phyloP scores from a whole-genome alignment of 2,329 filamentous ascomycete species.

The Talaromyces sp. region DNA sequence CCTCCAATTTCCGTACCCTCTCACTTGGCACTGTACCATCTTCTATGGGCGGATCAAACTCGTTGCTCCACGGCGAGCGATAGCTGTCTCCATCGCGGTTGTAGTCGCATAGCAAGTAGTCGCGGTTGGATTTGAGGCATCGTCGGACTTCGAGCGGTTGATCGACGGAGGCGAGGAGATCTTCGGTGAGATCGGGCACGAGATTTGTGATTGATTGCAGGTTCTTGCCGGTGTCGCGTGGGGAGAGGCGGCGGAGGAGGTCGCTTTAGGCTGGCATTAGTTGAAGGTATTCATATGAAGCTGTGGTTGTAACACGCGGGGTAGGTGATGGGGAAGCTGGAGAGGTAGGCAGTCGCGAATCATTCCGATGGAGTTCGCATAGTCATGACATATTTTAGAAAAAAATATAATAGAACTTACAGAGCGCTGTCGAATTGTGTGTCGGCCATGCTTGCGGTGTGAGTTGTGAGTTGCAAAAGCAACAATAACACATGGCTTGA shows the following conservation, averaged over 20 bases:
- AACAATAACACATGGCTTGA: constrained; percentile 2
- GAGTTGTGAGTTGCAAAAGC: constrained; percentile 12
- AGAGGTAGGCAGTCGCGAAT: background rate
- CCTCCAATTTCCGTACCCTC: constrained; percentile 86
- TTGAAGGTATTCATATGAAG: background rate
- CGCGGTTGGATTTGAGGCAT: constrained; percentile 83
- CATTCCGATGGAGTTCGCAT: background rate
- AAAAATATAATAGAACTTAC: constrained; percentile 32
- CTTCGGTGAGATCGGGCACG: constrained; percentile 88
- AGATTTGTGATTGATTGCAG: constrained; percentile 85
- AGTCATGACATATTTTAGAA: background rate
- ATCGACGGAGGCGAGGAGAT: constrained; percentile 95
- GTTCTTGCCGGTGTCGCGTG: constrained; percentile 84
- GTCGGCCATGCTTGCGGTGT: constrained; percentile 39
- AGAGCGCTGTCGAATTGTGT: constrained; percentile 51
- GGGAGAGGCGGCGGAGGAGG: constrained; percentile 95
- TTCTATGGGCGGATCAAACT: constrained; percentile 88
- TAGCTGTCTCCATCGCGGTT: constrained; percentile 98
- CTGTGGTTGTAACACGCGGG: background rate
- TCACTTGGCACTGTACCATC: constrained; percentile 88
- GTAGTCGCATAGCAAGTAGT: constrained; percentile 99
- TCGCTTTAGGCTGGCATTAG: constrained; percentile 57
- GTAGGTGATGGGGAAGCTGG: background rate
- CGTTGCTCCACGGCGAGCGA: constrained; percentile 97
- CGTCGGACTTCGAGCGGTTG: constrained; percentile 84